Conservation (phyloP, 208 protist species). For the Leishmania major region DNA sequence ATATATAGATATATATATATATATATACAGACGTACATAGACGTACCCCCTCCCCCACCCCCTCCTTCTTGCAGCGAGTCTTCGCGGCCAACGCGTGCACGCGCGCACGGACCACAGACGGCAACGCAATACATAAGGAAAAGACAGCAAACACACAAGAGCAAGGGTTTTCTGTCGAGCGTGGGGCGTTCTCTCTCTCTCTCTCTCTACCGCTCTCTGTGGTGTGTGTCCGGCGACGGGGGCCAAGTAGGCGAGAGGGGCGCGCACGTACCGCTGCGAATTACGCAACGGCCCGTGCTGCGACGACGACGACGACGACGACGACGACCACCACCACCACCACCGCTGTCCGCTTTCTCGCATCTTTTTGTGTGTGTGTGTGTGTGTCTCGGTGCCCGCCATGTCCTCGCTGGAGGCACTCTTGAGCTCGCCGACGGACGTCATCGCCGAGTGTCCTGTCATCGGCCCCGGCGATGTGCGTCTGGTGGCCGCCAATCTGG, state of each 20-base stretch:
- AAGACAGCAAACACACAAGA: too few relatives aligned
- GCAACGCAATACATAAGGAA: background rate
- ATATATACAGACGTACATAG: background rate
- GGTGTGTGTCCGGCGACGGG: background rate
- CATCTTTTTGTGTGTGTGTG: background rate
- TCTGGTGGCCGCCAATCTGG: constrained; percentile 42
- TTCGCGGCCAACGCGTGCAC: background rate
- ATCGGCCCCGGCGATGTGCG: constrained; percentile 39
- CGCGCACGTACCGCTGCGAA: background rate
- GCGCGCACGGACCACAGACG: background rate
- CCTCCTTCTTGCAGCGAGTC: background rate
- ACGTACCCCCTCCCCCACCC: background rate
- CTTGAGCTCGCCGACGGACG: constrained; percentile 52
- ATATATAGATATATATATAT: background rate
- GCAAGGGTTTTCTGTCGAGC: too few relatives aligned
- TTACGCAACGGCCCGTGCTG: background rate
- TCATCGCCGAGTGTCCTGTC: constrained; percentile 39
- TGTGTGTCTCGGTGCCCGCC: background rate
- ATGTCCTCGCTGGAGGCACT: constrained; percentile 55
- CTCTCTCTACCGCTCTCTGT: too few relatives aligned
- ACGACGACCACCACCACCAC: background rate
- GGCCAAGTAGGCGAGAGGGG: background rate
- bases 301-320: too few relatives aligned
- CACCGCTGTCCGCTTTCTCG: background rate
- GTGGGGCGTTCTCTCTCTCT: too few relatives aligned